These are phyloP conservation scores for Amylostereum chailletii DNA, from an alignment of 1,284 basidiomycete genomes.

Conservation along the genomic window DNA sequence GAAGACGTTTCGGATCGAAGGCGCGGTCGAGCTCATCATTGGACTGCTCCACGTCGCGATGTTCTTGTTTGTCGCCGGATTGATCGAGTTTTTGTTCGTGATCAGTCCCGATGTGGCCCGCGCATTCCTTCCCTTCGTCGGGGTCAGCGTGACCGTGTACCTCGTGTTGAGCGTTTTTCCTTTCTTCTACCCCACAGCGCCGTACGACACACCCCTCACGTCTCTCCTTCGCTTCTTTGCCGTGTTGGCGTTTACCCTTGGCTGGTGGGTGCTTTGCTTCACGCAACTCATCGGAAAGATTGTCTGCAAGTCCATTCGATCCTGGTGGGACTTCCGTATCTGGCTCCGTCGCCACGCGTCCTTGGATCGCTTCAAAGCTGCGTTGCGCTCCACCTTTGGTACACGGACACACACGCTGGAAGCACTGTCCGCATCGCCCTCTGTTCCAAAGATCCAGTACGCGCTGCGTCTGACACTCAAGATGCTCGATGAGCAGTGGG, in stretches of 20 bases:
- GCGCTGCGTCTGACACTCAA: not conserved
- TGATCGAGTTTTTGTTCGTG: not conserved
- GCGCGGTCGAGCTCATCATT: not conserved
- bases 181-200: not conserved
- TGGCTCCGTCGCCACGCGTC: no score
- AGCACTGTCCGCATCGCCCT: not conserved
- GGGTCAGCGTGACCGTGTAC: not conserved
- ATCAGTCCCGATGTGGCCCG: not conserved
- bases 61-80: conserved; percentile 2
- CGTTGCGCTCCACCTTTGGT: no score
- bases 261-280: not conserved
- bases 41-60: not conserved
- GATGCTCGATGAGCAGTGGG: not conserved
- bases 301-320: not conserved
- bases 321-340: no score
- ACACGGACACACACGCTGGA: not conserved
- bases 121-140: not conserved
- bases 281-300: not conserved
- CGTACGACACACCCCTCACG: conserved; percentile 5
- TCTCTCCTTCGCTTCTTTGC: not conserved
- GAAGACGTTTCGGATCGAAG: not conserved
- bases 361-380: no score
- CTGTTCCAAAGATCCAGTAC: not conserved
- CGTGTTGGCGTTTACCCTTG: not conserved
- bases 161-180: not conserved